A percentile compares a stretch with the other conserved stretches of the same genome.
phyloP scores from a whole-genome alignment of 768 basidiomycete genomes.

The Cystobasidiopsis lactophilus region DNA sequence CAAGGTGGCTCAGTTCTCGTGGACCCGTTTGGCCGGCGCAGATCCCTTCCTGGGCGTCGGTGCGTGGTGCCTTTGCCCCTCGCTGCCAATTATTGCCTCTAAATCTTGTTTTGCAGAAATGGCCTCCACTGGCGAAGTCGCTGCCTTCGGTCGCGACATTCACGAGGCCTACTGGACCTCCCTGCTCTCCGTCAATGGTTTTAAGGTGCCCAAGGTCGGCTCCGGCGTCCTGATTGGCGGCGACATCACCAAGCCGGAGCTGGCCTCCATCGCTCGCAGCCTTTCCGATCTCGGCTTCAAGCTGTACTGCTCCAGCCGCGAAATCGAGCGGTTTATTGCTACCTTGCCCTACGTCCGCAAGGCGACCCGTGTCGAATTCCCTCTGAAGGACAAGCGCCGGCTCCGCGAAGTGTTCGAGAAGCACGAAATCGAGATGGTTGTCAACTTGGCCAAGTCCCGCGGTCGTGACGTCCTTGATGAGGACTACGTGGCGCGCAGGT shows the following conservation, averaged over 20 bases:
- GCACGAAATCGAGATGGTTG: conserved; percentile 78
- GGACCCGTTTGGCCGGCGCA: conserved; percentile 86
- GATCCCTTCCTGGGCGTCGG: conserved; percentile 68
- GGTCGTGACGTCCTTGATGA: conserved; percentile 61
- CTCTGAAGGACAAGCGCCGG: conserved; percentile 84
- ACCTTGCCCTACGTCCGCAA: conserved; percentile 42
- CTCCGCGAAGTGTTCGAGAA: conserved; percentile 77
- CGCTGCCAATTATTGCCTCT: conserved; percentile 3
- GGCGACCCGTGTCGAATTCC: conserved; percentile 76
- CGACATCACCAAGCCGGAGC: conserved; percentile 66
- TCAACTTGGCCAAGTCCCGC: conserved; percentile 68
- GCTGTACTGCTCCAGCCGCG: conserved; percentile 63
- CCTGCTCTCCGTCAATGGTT: conserved; percentile 81
- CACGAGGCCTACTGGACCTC: conserved; percentile 94
- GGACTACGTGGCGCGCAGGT: conserved; percentile 76
- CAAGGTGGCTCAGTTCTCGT: conserved; percentile 95
- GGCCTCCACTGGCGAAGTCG: conserved; percentile 96
- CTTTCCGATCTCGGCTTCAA: conserved; percentile 79
- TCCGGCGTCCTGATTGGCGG: conserved; percentile 87
- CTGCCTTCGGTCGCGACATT: conserved; percentile 77
- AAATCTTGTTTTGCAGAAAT: conserved; percentile 39
- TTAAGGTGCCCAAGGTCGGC: conserved; percentile 62
- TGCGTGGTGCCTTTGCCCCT: conserved; percentile 1
- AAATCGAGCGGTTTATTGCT: conserved; percentile 63
- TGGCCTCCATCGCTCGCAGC: conserved; percentile 55